Evolutionary conservation across 2,329 filamentous ascomycete species (phyloP).

Genomic region (Colletotrichum australisinense): DNA sequence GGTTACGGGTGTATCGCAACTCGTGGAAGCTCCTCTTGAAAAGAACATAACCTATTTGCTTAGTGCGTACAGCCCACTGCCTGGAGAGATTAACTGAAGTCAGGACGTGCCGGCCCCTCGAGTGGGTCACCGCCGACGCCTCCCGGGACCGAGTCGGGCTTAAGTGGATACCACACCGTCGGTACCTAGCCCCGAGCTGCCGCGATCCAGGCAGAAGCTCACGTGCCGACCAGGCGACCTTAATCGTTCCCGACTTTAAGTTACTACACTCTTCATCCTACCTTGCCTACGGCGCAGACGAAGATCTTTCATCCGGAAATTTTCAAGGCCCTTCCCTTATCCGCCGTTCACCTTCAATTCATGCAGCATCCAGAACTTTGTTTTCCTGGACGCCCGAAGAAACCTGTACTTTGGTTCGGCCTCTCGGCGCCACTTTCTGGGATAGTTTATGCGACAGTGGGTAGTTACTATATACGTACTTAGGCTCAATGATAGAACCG

Average conservation of each 20-base stretch:
- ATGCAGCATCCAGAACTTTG: background rate
- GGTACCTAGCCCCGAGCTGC: background rate
- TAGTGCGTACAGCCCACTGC: no score
- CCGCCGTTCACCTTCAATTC: background rate
- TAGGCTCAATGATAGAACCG: background rate
- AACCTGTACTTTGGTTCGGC: background rate
- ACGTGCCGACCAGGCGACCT: constrained; percentile 13
- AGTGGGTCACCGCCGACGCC: background rate
- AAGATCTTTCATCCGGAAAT: background rate
- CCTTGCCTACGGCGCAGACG: no score
- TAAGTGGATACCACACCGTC: background rate
- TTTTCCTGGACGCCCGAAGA: background rate
- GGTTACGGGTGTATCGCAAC: background rate
- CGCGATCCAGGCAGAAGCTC: constrained; percentile 26
- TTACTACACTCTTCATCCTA: background rate
- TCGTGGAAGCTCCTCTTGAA: background rate
- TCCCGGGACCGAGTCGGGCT: background rate
- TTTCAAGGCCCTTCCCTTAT: background rate
- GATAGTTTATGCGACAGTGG: background rate
- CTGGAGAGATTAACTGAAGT: no score
- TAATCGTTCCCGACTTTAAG: background rate
- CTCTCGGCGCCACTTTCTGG: background rate
- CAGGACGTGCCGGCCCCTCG: background rate
- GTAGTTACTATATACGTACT: background rate
- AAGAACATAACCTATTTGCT: background rate